Conservation (phyloP, 768 basidiomycete genomes). For the Agaricus sinodeliciosus region DNA sequence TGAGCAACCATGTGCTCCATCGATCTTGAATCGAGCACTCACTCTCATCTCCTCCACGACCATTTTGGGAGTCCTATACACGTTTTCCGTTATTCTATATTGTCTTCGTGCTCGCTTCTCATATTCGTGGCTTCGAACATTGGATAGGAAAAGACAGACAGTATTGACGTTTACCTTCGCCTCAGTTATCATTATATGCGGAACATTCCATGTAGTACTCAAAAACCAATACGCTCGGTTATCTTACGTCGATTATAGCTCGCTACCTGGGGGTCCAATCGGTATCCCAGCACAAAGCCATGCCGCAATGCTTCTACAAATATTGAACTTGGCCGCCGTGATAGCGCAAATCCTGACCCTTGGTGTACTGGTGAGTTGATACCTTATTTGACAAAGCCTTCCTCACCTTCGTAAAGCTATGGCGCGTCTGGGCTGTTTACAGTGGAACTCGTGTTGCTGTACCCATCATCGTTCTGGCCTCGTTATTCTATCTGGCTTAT, state of each 20-base stretch:
- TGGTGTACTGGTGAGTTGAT: background rate
- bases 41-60: background rate
- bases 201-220: background rate
- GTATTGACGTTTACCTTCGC: background rate
- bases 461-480: background rate
- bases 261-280: background rate
- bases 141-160: background rate
- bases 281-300: background rate
- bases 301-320: too few species aligned
- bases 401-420: background rate
- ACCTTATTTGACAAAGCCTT: background rate
- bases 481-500: background rate
- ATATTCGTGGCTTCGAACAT: background rate
- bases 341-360: background rate
- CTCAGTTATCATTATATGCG: background rate
- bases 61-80: background rate
- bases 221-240: background rate
- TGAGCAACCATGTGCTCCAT: too few species aligned
- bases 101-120: background rate
- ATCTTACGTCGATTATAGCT: background rate
- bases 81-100: background rate
- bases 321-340: too few species aligned
- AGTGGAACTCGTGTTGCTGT: background rate
- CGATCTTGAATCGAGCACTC: background rate
- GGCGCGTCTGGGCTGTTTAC: background rate